A percentile compares a stretch with the other conserved stretches of the same genome.
Evolutionary conservation across 257 asterid species (phyloP).

Genomic region (Striga asiatica): DNA sequence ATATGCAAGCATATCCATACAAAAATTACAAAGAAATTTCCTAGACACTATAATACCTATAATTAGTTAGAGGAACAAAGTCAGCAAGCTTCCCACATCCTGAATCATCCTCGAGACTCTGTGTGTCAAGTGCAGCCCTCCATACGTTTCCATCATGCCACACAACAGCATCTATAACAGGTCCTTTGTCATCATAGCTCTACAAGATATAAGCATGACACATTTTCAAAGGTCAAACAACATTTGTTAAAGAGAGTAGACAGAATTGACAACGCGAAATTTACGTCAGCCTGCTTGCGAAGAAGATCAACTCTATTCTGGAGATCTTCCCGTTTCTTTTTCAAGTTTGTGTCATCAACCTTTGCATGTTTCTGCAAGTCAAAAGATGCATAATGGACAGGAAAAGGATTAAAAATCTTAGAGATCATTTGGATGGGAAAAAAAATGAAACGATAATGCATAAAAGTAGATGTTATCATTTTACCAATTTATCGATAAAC

Average conservation of each 20-base stretch:
- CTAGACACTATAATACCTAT: slow-evolving; percentile 43
- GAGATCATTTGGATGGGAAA: slow-evolving; percentile 7
- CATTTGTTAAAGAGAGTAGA: slow-evolving; percentile 8
- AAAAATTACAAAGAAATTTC: not conserved
- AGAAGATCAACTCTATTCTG: slow-evolving; percentile 81
- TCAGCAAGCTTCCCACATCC: slow-evolving; percentile 78
- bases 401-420: slow-evolving; percentile 11
- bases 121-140: slow-evolving; percentile 99
- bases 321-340: slow-evolving; percentile 73
- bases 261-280: not conserved
- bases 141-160: slow-evolving; percentile 96
- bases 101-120: slow-evolving; percentile 70
- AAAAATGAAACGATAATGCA: slow-evolving; percentile 12
- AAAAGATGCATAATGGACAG: slow-evolving; percentile 13
- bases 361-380: slow-evolving; percentile 51
- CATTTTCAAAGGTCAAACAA: slow-evolving; percentile 17
- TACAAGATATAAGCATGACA: slow-evolving; percentile 18
- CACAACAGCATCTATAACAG: slow-evolving; percentile 90
- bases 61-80: slow-evolving; percentile 84
- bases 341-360: slow-evolving; percentile 52
- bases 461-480: no score
- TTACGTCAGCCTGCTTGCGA: slow-evolving; percentile 86
- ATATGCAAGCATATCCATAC: not conserved
- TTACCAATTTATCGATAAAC: no score
- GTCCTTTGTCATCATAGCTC: slow-evolving; percentile 95